A percentile compares a stretch with the other conserved stretches of the same genome.
phyloP scores from a whole-genome alignment of 306 rosid species.

The Castanea sativa region DNA sequence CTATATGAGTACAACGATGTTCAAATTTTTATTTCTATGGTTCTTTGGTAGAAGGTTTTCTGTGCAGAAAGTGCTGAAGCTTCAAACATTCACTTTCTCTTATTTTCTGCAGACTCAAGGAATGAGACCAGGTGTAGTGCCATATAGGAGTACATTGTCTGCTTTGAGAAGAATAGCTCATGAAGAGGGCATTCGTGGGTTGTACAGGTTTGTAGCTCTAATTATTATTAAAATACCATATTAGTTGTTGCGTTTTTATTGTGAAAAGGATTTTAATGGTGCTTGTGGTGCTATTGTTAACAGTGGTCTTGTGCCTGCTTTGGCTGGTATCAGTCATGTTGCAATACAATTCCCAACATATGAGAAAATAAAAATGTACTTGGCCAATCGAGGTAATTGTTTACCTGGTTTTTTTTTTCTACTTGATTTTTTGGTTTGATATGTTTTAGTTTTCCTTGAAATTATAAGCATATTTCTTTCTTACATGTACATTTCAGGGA shows the following conservation, averaged over 20 bases:
- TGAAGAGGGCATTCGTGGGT: slow-evolving; percentile 90
- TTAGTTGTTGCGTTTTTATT: slow-evolving; percentile 10
- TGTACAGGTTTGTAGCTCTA: slow-evolving; percentile 65
- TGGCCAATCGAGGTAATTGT: slow-evolving; percentile 66
- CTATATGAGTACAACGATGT: background rate
- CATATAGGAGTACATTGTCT: slow-evolving; percentile 65
- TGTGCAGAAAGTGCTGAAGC: background rate
- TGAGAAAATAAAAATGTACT: slow-evolving; percentile 63
- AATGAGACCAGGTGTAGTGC: slow-evolving; percentile 71
- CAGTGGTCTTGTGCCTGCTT: slow-evolving; percentile 92
- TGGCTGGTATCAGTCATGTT: slow-evolving; percentile 89
- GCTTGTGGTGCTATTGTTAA: slow-evolving; percentile 18
- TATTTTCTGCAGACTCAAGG: slow-evolving; percentile 70
- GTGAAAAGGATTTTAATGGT: slow-evolving; percentile 10
- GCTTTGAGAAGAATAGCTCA: slow-evolving; percentile 85
- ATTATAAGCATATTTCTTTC: background rate
- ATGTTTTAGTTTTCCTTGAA: background rate
- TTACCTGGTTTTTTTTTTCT: slow-evolving; percentile 3
- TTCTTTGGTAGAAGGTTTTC: background rate
- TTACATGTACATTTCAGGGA: background rate
- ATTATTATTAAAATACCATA: background rate
- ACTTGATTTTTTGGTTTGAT: background rate
- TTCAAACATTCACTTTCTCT: slow-evolving; percentile 7
- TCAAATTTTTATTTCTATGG: background rate
- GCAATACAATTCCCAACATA: slow-evolving; percentile 87